These are phyloP conservation scores for Parasarocladium wereldwijsianum DNA, from an alignment of 2,329 filamentous ascomycete species.

Conservation along the genomic window DNA sequence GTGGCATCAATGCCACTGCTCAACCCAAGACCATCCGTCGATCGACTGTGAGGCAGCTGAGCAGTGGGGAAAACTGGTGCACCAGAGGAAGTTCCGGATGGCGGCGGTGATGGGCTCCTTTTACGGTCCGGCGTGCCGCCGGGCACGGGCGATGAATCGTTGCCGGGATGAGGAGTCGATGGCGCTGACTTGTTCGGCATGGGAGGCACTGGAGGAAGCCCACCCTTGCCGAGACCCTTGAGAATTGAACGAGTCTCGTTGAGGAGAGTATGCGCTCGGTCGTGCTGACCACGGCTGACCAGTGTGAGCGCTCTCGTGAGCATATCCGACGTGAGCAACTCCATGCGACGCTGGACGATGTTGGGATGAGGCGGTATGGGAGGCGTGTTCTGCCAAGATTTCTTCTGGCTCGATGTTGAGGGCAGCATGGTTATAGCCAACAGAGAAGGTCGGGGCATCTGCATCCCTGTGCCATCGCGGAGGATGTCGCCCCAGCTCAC, in stretches of 20 bases:
- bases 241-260: constrained; percentile 90
- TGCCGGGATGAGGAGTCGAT: constrained; percentile 31
- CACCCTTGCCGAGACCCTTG: constrained; percentile 89
- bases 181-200: constrained; percentile 27
- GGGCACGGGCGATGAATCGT: constrained; percentile 27
- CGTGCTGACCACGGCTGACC: constrained; percentile 81
- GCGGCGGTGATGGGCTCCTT: constrained; percentile 38
- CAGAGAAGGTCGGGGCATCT: constrained; percentile 78
- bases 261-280: constrained; percentile 81
- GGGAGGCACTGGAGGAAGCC: constrained; percentile 75
- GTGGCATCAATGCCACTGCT: constrained; percentile 65
- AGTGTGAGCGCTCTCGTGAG: constrained; percentile 81
- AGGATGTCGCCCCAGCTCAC: constrained; percentile 87
- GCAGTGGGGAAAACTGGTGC: constrained; percentile 20
- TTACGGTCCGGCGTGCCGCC: constrained; percentile 37
- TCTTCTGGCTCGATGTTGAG: constrained; percentile 45
- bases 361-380: constrained; percentile 90
- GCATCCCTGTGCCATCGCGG: constrained; percentile 70
- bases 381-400: constrained; percentile 50
- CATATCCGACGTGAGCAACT: constrained; percentile 96
- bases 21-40: constrained; percentile 43
- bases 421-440: constrained; percentile 94
- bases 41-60: constrained; percentile 35
- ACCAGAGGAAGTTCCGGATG: constrained; percentile 29
- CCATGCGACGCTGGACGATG: constrained; percentile 94